phyloP scores from a whole-genome alignment of 106 monocot genomes.

The Dendrobium huoshanense region DNA sequence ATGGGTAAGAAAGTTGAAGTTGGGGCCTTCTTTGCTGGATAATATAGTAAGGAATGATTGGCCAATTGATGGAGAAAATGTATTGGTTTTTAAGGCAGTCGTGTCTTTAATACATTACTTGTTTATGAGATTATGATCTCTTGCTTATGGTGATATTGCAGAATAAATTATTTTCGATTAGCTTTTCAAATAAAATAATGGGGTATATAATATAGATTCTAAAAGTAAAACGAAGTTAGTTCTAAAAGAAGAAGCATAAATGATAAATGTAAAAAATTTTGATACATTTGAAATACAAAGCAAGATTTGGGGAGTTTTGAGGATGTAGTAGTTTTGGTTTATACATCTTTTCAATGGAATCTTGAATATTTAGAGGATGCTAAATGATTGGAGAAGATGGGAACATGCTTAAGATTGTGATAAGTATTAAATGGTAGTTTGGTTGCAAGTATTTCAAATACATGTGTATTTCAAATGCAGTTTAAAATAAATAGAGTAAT shows the following conservation, averaged over 20 bases:
- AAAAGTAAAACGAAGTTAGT: background rate
- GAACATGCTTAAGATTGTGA: background rate
- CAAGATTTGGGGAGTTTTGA: background rate
- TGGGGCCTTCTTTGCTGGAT: background rate
- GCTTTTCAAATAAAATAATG: background rate
- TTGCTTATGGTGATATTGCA: background rate
- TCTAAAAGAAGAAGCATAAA: too few species aligned
- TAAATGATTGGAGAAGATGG: background rate
- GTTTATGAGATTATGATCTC: background rate
- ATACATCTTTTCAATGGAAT: background rate
- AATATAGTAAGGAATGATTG: background rate
- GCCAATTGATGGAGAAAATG: background rate
- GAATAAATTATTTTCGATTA: background rate
- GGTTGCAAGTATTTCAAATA: too few species aligned
- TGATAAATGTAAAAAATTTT: background rate
- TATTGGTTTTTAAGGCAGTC: background rate
- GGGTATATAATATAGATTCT: background rate
- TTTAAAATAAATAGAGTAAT: too few species aligned
- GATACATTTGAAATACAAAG: background rate
- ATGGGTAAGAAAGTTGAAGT: background rate
- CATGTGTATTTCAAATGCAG: too few species aligned
- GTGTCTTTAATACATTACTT: background rate
- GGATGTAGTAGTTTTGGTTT: background rate
- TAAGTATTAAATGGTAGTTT: background rate
- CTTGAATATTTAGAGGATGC: background rate